phyloP scores from a whole-genome alignment of 106 monocot genomes.

The Dioscorea dumetorum region DNA sequence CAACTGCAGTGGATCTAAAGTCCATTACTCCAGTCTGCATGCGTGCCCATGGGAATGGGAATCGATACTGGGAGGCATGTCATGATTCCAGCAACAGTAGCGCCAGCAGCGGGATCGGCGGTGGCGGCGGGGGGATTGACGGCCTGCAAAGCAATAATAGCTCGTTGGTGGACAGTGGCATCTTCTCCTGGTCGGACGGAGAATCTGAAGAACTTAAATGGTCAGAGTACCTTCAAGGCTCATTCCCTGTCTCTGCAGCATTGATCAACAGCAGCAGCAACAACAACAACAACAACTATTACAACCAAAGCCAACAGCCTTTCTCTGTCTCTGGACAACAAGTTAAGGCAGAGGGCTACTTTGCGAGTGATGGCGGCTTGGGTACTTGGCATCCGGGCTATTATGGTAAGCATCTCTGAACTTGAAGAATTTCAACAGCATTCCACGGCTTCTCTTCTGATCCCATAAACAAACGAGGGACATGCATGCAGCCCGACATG shows the following conservation, averaged over 20 bases:
- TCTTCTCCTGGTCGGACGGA: conserved; percentile 35
- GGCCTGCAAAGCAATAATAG: conserved; percentile 18
- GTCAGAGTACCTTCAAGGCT: conserved; percentile 35
- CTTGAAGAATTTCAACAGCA: neutral
- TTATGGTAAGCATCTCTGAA: conserved; percentile 17
- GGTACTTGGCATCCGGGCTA: conserved; percentile 1
- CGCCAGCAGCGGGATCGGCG: neutral
- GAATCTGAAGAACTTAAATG: conserved; percentile 48
- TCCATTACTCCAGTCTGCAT: neutral
- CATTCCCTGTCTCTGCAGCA: conserved; percentile 3
- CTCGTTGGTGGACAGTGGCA: conserved; percentile 12
- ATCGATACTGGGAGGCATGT: conserved; percentile 19
- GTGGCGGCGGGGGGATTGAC: conserved; percentile 6
- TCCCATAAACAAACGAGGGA: neutral
- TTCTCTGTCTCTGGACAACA: neutral
- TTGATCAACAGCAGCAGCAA: conserved; percentile 8
- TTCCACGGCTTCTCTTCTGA: neutral
- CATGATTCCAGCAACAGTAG: conserved; percentile 17
- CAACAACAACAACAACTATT: neutral
- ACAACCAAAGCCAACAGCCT: neutral
- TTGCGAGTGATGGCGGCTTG: conserved; percentile 13
- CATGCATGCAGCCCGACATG: neutral
- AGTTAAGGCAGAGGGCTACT: conserved; percentile 16
- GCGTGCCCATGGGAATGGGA: neutral
- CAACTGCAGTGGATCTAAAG: conserved; percentile 18